A percentile compares a stretch with the other conserved stretches of the same genome.
Conservation (phyloP, 441 rosid species). For the Erodium trifolium region DNA sequence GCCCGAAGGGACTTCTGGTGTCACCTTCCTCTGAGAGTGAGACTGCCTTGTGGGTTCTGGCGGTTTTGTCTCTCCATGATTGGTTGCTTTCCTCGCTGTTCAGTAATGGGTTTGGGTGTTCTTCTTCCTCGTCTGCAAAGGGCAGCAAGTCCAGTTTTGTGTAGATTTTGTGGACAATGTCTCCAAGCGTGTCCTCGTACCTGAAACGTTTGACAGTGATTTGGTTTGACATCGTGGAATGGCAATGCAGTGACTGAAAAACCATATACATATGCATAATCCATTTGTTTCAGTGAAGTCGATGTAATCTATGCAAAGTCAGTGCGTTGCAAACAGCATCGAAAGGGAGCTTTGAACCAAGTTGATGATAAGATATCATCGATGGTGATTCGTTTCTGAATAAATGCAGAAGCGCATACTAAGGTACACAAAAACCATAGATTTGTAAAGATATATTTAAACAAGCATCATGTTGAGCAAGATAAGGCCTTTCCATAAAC, state of each 20-base stretch:
- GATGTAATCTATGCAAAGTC: not conserved
- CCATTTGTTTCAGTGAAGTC: not conserved
- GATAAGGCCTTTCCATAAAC: not conserved
- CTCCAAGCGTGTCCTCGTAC: conserved; percentile 50
- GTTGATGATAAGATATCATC: not conserved
- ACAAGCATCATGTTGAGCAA: not conserved
- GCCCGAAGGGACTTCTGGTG: conserved; percentile 18
- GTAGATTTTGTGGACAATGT: conserved; percentile 57
- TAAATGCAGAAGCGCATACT: not conserved
- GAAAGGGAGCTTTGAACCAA: not conserved
- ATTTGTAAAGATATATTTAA: not conserved
- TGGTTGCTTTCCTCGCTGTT: conserved; percentile 67
- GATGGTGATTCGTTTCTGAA: too few species aligned
- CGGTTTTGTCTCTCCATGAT: conserved; percentile 35
- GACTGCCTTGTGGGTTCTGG: conserved; percentile 15
- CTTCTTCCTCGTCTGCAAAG: conserved; percentile 51
- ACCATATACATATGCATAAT: not conserved
- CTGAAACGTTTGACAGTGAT: conserved; percentile 28
- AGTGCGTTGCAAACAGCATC: not conserved
- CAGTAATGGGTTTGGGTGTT: conserved; percentile 23
- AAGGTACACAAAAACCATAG: not conserved
- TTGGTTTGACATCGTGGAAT: not conserved
- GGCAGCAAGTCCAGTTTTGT: conserved; percentile 65
- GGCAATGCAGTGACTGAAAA: not conserved
- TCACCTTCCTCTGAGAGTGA: conserved; percentile 25